These are phyloP conservation scores for Oryza nivara DNA, from an alignment of 176 grass and related monocot genomes.

Conservation along the genomic window DNA sequence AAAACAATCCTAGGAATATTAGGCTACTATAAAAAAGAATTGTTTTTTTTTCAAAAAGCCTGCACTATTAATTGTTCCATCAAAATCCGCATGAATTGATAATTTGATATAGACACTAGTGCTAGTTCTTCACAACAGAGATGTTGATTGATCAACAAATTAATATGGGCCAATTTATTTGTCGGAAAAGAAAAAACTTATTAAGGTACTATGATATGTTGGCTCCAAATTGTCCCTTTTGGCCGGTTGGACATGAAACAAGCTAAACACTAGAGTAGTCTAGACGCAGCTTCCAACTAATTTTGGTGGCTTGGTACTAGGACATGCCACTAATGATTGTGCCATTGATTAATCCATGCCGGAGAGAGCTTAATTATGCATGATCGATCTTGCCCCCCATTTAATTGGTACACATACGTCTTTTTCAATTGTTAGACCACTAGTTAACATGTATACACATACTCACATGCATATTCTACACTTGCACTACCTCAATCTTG, in stretches of 20 bases:
- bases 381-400: background rate
- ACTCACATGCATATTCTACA: no score
- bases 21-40: background rate
- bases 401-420: background rate
- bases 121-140: background rate
- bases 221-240: background rate
- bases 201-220: background rate
- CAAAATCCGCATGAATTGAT: background rate
- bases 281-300: conserved; percentile 30
- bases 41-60: background rate
- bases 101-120: background rate
- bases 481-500: no score
- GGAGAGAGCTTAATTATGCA: conserved; percentile 1
- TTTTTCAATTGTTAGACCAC: no score
- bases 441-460: no score
- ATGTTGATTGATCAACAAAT: background rate
- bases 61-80: background rate
- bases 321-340: background rate
- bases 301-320: conserved; percentile 3
- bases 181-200: background rate
- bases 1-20: background rate
- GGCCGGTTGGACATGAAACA: background rate
- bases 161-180: background rate
- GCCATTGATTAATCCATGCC: background rate
- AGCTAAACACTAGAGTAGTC: background rate